Evolutionary conservation across 257 asterid genomes (phyloP).

Genomic region (Solanum paucissectum): DNA sequence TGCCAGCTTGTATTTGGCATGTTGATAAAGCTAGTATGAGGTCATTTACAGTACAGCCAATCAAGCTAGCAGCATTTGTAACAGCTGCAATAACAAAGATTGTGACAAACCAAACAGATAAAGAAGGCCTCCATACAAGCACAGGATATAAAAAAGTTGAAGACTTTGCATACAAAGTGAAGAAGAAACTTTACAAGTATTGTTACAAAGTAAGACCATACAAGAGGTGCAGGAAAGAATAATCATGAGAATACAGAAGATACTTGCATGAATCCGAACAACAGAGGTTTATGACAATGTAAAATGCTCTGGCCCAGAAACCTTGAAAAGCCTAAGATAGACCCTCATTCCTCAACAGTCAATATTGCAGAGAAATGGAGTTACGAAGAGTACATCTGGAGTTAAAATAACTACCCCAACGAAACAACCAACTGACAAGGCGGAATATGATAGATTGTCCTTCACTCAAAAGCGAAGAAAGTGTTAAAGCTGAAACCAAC

Average conservation of each 20-base stretch:
- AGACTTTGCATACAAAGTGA: neutral
- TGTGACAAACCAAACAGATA: neutral
- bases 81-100: conserved; percentile 43
- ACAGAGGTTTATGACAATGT: neutral
- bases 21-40: conserved; percentile 67
- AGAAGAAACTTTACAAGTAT: neutral
- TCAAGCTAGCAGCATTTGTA: conserved; percentile 61
- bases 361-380: neutral
- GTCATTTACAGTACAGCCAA: conserved; percentile 69
- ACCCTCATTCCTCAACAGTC: neutral
- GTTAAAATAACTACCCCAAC: neutral
- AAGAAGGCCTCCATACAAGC: neutral
- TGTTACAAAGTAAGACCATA: neutral
- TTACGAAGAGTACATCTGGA: neutral
- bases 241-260: neutral
- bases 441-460: neutral
- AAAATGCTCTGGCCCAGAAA: neutral
- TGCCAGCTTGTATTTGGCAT: conserved; percentile 53
- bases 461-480: neutral
- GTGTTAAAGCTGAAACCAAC: neutral
- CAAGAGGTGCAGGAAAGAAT: neutral
- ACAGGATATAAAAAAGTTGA: neutral
- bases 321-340: neutral
- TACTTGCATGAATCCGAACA: neutral
- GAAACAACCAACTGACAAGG: neutral